Evolutionary conservation across 805 yeast species (phyloP), one percentile per base, ranked within the genome.

Genomic region (Ogataea angusta): DNA sequence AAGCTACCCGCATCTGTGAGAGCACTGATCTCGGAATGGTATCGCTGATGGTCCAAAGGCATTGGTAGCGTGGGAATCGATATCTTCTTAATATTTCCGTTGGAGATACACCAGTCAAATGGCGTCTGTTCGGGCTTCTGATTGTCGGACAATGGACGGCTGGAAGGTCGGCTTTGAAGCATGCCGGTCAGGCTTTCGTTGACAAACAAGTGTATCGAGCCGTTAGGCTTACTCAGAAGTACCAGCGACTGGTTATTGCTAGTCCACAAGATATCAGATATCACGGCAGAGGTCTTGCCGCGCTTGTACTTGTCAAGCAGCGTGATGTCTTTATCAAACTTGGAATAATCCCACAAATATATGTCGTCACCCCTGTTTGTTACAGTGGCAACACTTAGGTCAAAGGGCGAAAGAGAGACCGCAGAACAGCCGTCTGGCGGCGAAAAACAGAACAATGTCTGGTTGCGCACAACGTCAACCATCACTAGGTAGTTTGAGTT

Each of bases 351-450:
- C 84, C 87, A 82, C 47, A 79, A 64, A 51, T 69, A 79, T 5
- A 82, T 63, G 36, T 67, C 72, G 54, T 83, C 87, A 2, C 90
- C 89, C 37, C 85, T 67, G 16, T 57, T 51, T 9, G 75, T 72
- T 3, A 73, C 71, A 7, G 82, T 74, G 0, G 80, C 72, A 36
- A 82, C 56, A 22, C 73, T 72, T 28, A 75, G 53, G 52, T 82
- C 86, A 54, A 70, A 76, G 0, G 85, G 84, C 0, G 84, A 80
- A 6, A 82, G 53, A 2, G 83, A 76, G 2, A 83, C 55, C 17
- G 69, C 60, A 0, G 87, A 78, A 21, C 82, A 70, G 0, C 86
- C 86, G 15, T 75, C 78, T 0, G 83, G 78, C 0, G 86, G 78
- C 30, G 72, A 68, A 56, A 82, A 79, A 8, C 68, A 49, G 17